Evolutionary conservation across 2,329 filamentous ascomycete genomes (phyloP).

Genomic region (Aspergillus fumigatiaffinis): DNA sequence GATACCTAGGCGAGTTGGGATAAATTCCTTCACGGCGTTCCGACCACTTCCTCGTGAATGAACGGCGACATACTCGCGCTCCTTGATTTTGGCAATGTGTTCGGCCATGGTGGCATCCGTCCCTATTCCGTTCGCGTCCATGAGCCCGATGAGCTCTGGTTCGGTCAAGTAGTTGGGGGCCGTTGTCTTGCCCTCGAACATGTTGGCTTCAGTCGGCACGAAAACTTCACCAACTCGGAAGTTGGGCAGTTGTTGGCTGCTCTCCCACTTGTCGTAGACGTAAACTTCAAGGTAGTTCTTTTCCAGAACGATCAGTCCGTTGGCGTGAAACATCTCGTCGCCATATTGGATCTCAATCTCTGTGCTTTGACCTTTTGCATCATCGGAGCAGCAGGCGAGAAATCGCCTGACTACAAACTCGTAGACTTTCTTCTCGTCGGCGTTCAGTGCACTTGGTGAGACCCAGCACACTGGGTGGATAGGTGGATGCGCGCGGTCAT

Average conservation of each 20-base stretch:
- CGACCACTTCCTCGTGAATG: conserved; percentile 49
- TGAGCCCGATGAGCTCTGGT: conserved; percentile 88
- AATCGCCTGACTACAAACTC: conserved; percentile 92
- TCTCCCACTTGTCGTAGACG: conserved; percentile 94
- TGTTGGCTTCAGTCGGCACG: conserved; percentile 80
- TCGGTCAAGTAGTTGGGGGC: conserved; percentile 87
- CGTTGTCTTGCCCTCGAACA: conserved; percentile 85
- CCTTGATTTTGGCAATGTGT: conserved; percentile 93
- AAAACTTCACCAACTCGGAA: conserved; percentile 79
- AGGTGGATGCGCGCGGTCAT: conserved; percentile 95
- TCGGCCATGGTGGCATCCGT: conserved; percentile 99
- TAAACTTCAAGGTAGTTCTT: conserved; percentile 95
- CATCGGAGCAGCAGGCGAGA: conserved; percentile 90
- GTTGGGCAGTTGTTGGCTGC: conserved; percentile 73
- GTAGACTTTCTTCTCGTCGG: conserved; percentile 72
- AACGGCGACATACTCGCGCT: conserved; percentile 78
- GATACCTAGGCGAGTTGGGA: conserved; percentile 86
- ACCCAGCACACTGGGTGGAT: conserved; percentile 94
- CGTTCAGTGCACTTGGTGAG: conserved; percentile 56
- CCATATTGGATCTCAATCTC: conserved; percentile 83
- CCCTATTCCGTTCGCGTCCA: conserved; percentile 98
- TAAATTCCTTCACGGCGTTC: conserved; percentile 70
- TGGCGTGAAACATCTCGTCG: conserved; percentile 74
- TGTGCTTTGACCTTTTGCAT: conserved; percentile 81
- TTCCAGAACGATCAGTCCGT: conserved; percentile 79